Base-by-base conservation (phyloP, 2,329 filamentous ascomycete genomes). In the Aspergillus ustus region DNA sequence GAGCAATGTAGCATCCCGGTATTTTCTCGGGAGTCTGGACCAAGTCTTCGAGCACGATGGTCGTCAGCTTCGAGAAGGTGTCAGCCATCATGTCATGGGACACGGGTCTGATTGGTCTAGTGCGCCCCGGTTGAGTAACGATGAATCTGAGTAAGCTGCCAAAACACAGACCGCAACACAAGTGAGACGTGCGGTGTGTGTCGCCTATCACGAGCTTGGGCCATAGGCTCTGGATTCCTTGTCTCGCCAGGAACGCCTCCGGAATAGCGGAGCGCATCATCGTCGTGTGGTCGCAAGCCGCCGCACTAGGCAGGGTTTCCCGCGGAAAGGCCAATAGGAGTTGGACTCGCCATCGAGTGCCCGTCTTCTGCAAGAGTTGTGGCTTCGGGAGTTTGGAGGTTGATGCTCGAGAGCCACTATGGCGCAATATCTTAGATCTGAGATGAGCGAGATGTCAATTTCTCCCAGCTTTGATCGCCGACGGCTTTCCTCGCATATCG, bases 301-400 rank as follows among this genome's bases (percentile, higher is more conserved):
- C 28, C 55, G 37, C 55, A 58, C 48, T 58, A 46, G 34, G 54
- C 49, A 56, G 59, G 62, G 58, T 63, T 65, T 63, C 40, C 63
- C 58, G 61, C 59, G 52, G 59, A 58, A 53, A 60, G 50, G 29
- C 61, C 54, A 61, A 61, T 63, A 25, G 43, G 28, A 40, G 51
- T 52, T 9, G 28, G 52, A 48, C 49, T 52, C 53, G 56, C 48
- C 58, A 53, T 58, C 20, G 34, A 40, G 55, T 52, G 37, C 55
- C 48, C 52, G 55, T 25, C 15, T 52, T 52, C 55, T 57, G 45
- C 54, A 55, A 29, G 25, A 17, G 20, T 19, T 20, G 20, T 48
- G 43, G 17, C 11, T 15, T 28, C 20, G 19, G 11, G 8, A 13
- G 19, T 25, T 28, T n/a, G 7, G 20, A 25, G 28, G 20, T 25